These are phyloP conservation scores for Cryptosporidium parvum DNA, from an alignment of 169 alveolate genomes.

Conservation along the genomic window DNA sequence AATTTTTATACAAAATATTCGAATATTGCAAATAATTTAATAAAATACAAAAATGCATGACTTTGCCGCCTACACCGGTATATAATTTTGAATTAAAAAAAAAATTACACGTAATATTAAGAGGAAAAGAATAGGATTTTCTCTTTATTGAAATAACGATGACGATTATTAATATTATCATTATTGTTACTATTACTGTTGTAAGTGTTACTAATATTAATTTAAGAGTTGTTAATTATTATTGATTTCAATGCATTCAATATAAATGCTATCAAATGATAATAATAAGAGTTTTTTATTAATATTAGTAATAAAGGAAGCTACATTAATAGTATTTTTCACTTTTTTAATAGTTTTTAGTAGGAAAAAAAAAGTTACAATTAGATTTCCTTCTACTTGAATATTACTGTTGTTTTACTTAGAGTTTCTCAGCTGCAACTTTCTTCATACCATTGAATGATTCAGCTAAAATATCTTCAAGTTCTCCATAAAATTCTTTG, in stretches of 20 bases:
- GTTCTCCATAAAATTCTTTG: conserved; percentile 66
- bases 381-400: neutral
- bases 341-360: no score
- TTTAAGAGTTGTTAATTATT: no score
- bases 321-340: no score
- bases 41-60: neutral
- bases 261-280: neutral
- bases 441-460: conserved; percentile 34
- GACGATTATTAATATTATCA: neutral
- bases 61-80: neutral
- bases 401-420: neutral
- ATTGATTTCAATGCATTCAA: no score
- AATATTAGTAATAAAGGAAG: no score
- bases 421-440: conserved; percentile 49
- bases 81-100: no score
- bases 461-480: conserved; percentile 70
- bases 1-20: no score
- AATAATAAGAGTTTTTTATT: neutral
- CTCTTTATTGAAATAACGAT: neutral
- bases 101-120: neutral
- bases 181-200: no score
- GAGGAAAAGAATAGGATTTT: no score
- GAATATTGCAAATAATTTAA: no score
- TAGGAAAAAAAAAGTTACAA: no score
- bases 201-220: neutral